Percentiles rank a stretch among this genome's conserved stretches.
Conservation (phyloP, 352 stramenopile genomes). For the Globisporangium camurandrum region DNA sequence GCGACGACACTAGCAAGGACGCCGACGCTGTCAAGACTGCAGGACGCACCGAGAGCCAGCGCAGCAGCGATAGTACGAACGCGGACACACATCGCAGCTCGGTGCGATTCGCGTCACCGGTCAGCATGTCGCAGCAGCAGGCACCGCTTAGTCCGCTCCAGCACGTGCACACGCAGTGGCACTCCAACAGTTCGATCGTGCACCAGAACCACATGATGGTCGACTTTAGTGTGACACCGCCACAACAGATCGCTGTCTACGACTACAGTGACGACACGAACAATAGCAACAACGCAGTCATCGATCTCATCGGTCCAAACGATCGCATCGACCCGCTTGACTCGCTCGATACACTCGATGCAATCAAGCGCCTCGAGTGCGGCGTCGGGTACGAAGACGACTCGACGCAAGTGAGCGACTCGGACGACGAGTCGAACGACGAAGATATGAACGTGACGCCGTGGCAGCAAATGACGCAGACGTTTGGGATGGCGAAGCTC, state of each 20-base stretch:
- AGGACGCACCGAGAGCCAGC: not conserved
- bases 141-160: constrained; percentile 1
- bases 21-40: not conserved
- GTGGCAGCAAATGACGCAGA: constrained; percentile 83
- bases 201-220: constrained; percentile 26
- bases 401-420: constrained; percentile 80
- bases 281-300: constrained; percentile 9
- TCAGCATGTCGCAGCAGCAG: constrained; percentile 1
- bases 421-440: constrained; percentile 54
- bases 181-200: constrained; percentile 13
- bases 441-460: constrained; percentile 74
- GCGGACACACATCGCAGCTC: not conserved
- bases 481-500: constrained; percentile 64
- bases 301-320: no score
- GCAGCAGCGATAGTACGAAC: not conserved
- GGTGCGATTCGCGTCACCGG: no score
- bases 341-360: constrained; percentile 31
- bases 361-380: constrained; percentile 67
- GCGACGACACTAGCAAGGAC: not conserved
- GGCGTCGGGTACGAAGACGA: constrained; percentile 70
- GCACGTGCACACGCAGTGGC: constrained; percentile 5
- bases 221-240: constrained; percentile 36
- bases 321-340: constrained; percentile 13
- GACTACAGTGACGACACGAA: constrained; percentile 18
- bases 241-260: constrained; percentile 21